These are phyloP conservation scores for Rubus idaeus DNA, from an alignment of 306 rosid species.

Conservation along the genomic window DNA sequence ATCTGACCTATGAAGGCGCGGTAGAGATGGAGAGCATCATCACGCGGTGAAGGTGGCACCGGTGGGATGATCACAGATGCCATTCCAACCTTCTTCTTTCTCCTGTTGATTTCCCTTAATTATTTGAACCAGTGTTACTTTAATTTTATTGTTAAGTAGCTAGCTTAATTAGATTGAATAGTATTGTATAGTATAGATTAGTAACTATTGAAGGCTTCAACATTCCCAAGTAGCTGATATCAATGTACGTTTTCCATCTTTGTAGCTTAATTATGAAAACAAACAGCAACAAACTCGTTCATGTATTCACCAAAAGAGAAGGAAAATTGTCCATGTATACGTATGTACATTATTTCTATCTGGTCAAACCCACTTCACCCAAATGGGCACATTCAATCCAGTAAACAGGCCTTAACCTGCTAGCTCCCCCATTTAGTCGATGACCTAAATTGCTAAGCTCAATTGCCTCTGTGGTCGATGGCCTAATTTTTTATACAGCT, in stretches of 20 bases:
- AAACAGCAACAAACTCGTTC: not conserved
- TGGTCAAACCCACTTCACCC: too few species aligned
- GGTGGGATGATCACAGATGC: slow-evolving; percentile 63
- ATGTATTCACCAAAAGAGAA: not conserved
- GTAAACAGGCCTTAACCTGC: too few species aligned
- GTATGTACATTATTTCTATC: too few species aligned
- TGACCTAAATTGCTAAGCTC: too few species aligned
- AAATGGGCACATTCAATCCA: too few species aligned
- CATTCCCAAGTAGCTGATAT: not conserved
- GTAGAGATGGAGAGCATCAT: slow-evolving; percentile 66
- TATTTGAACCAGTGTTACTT: not conserved
- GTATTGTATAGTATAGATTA: too few species aligned
- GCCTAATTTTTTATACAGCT: too few species aligned
- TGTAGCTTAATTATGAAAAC: not conserved
- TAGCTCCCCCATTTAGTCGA: too few species aligned
- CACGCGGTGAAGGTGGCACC: slow-evolving; percentile 58
- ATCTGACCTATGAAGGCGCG: slow-evolving; percentile 73
- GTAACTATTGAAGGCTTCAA: too few species aligned
- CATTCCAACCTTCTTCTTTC: slow-evolving; percentile 27
- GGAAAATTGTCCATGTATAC: not conserved
- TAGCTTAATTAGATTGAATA: too few species aligned
- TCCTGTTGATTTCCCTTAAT: not conserved
- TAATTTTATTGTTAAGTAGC: too few species aligned
- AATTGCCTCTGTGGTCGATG: too few species aligned
- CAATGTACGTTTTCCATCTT: not conserved